A percentile compares a stretch with the other conserved stretches of the same genome.
These are phyloP conservation scores for Neospermospora avenae DNA, from an alignment of 2,329 filamentous ascomycete genomes.

Conservation along the genomic window DNA sequence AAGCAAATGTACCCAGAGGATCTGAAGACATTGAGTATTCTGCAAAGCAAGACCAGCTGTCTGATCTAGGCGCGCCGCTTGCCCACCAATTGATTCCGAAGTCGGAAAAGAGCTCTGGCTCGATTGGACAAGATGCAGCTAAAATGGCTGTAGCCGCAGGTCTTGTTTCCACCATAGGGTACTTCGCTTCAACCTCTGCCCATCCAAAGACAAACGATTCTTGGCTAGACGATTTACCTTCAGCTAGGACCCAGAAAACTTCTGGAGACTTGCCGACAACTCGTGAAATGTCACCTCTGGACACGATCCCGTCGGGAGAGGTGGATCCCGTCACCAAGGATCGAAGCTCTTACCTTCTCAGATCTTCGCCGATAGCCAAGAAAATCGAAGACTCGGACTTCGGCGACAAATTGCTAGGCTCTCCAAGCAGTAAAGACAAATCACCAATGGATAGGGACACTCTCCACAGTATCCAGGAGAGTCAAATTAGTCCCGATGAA, in stretches of 20 bases:
- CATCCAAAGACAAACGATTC: slow-evolving; percentile 30
- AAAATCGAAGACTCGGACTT: slow-evolving; percentile 17
- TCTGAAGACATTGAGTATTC: background rate
- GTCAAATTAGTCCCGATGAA: slow-evolving; percentile 11
- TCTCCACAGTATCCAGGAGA: slow-evolving; percentile 25
- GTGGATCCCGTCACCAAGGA: slow-evolving; percentile 43
- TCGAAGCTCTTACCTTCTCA: slow-evolving; percentile 42
- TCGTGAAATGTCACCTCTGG: background rate
- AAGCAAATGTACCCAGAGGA: slow-evolving; percentile 28
- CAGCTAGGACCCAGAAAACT: background rate
- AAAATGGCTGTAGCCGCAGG: slow-evolving; percentile 23
- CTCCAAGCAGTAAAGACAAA: slow-evolving; percentile 13
- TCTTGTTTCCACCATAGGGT: slow-evolving; percentile 24
- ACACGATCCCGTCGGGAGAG: slow-evolving; percentile 36
- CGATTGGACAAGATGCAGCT: slow-evolving; percentile 16
- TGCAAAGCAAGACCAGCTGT: background rate
- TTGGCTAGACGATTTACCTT: slow-evolving; percentile 21
- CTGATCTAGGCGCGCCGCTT: background rate
- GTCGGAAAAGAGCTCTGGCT: background rate
- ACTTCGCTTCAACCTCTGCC: slow-evolving; percentile 22
- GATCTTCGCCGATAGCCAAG: slow-evolving; percentile 37
- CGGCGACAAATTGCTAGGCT: slow-evolving; percentile 7
- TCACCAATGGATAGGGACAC: slow-evolving; percentile 5
- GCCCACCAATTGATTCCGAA: slow-evolving; percentile 4
- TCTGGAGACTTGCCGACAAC: background rate